phyloP scores from a whole-genome alignment of 345 rosid genomes.

The Salix exigua region DNA sequence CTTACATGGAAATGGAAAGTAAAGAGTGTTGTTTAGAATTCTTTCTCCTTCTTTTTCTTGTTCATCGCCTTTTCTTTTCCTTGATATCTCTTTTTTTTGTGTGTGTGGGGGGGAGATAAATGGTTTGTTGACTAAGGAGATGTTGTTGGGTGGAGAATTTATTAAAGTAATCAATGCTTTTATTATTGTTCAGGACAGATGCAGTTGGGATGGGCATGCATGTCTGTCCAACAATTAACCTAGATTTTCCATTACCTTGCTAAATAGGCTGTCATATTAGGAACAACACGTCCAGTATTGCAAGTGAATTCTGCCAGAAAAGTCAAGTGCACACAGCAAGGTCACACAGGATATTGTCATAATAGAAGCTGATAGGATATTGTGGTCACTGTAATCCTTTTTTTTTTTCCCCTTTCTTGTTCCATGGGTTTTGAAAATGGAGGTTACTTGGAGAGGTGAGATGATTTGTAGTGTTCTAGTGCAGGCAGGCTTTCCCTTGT shows the following conservation, averaged over 20 bases:
- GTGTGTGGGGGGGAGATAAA: slow-evolving; percentile 9
- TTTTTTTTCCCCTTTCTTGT: background rate
- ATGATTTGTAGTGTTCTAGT: background rate
- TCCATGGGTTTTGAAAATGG: background rate
- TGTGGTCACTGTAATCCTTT: background rate
- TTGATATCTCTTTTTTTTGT: slow-evolving; percentile 1
- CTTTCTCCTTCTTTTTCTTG: slow-evolving; percentile 6
- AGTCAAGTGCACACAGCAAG: background rate
- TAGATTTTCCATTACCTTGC: background rate
- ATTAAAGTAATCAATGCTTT: slow-evolving; percentile 41
- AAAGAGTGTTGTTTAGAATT: slow-evolving; percentile 13
- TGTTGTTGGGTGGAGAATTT: slow-evolving; percentile 42
- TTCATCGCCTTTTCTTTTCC: slow-evolving; percentile 6
- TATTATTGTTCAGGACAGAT: slow-evolving; percentile 14
- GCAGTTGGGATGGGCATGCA: background rate
- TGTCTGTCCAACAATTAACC: background rate
- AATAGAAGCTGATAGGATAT: background rate
- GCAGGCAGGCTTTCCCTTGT: background rate
- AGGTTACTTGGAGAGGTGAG: background rate
- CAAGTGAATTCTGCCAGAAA: background rate
- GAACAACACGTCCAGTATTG: background rate
- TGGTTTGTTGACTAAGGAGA: slow-evolving; percentile 40
- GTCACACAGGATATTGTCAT: background rate
- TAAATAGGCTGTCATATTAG: too few species aligned
- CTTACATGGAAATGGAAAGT: slow-evolving; percentile 30